Percentiles rank a stretch among this genome's conserved stretches.
phyloP scores from a whole-genome alignment of 2,329 filamentous ascomycete genomes.

The Septoria linicola region DNA sequence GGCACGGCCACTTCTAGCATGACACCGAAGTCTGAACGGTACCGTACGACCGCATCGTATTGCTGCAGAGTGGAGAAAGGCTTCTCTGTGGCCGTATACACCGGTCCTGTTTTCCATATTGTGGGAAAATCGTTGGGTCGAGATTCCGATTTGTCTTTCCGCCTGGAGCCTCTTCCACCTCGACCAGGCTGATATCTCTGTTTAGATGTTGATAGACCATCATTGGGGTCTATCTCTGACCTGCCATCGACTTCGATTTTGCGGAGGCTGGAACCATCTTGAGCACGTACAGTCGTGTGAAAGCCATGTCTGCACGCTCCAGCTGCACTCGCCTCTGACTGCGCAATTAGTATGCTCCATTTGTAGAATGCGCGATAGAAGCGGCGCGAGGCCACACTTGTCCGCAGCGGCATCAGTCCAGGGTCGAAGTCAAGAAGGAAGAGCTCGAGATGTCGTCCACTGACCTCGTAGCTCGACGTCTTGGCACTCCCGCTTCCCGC shows the following conservation, averaged over 20 bases:
- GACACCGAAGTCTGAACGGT: slow-evolving; percentile 19
- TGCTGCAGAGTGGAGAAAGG: slow-evolving; percentile 22
- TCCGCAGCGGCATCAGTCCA: slow-evolving; percentile 9
- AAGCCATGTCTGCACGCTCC: slow-evolving; percentile 2
- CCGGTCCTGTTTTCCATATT: slow-evolving; percentile 2
- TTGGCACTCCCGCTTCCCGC: slow-evolving; percentile 21
- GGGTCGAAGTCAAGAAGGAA: slow-evolving; percentile 4
- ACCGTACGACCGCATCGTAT: slow-evolving; percentile 25
- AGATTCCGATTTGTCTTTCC: not conserved
- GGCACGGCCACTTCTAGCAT: slow-evolving; percentile 25
- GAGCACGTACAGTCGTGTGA: slow-evolving; percentile 2
- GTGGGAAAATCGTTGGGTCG: not conserved
- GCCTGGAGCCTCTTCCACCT: not conserved
- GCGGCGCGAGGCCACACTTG: slow-evolving; percentile 31
- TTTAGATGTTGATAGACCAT: no score
- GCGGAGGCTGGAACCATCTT: no score
- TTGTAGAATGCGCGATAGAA: slow-evolving; percentile 49
- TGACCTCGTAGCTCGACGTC: not conserved
- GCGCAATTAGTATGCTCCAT: slow-evolving; percentile 39
- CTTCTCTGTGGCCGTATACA: slow-evolving; percentile 15
- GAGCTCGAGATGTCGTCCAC: slow-evolving; percentile 1
- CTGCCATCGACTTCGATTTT: no score
- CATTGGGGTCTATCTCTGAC: no score
- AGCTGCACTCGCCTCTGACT: not conserved
- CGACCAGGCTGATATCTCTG: not conserved